phyloP scores from a whole-genome alignment of 2,329 filamentous ascomycete species.

The Ophiostoma angusticollis region DNA sequence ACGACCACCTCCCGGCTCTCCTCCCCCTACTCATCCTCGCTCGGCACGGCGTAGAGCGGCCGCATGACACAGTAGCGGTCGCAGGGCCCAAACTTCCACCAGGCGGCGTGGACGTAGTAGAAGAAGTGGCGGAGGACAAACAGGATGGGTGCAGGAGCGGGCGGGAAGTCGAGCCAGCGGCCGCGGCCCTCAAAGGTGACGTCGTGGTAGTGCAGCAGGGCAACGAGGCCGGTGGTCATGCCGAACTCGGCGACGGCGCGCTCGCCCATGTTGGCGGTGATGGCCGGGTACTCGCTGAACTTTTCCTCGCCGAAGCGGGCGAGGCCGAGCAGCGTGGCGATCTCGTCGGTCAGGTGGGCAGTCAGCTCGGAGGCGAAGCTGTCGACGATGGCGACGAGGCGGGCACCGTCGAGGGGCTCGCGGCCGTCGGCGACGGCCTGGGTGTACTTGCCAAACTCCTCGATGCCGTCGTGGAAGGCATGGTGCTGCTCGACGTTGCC shows the following conservation, averaged over 20 bases:
- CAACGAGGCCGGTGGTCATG: slow-evolving; percentile 11
- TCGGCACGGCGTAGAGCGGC: slow-evolving; percentile 17
- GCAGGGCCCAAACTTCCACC: slow-evolving; percentile 18
- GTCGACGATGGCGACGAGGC: slow-evolving; percentile 22
- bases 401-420: slow-evolving; percentile 21
- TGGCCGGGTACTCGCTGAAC: slow-evolving; percentile 16
- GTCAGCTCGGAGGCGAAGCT: slow-evolving; percentile 22
- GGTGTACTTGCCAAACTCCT: slow-evolving; percentile 21
- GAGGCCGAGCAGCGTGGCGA: slow-evolving; percentile 24
- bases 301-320: slow-evolving; percentile 21
- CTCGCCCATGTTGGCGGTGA: slow-evolving; percentile 12
- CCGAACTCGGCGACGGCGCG: slow-evolving; percentile 16
- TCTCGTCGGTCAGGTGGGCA: slow-evolving; percentile 27
- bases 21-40: too few relatives aligned
- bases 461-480: slow-evolving; percentile 22
- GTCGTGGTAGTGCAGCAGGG: slow-evolving; percentile 15
- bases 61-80: slow-evolving; percentile 15
- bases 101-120: slow-evolving; percentile 14
- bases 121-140: slow-evolving; percentile 12
- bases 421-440: slow-evolving; percentile 17
- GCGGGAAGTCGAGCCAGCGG: slow-evolving; percentile 22
- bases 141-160: slow-evolving; percentile 14
- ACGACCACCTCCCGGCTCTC: too few relatives aligned
- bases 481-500: slow-evolving; percentile 24
- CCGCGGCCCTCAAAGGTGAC: slow-evolving; percentile 16